These are phyloP conservation scores for Coelastrella sp. DNA, from an alignment of 139 green algal genomes.

Conservation along the genomic window DNA sequence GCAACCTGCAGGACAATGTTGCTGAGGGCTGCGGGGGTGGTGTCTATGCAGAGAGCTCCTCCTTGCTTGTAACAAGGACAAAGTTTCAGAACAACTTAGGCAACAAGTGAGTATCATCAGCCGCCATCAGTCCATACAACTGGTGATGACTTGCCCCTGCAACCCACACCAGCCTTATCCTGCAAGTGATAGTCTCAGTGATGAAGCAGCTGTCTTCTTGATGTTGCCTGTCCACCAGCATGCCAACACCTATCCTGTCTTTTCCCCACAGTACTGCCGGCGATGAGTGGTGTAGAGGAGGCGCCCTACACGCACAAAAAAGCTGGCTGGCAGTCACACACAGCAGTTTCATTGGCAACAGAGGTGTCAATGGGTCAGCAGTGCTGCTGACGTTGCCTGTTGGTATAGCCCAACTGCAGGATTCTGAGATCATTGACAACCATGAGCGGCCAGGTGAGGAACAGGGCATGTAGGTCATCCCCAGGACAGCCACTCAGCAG, in stretches of 20 bases:
- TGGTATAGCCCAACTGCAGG: conserved; percentile 10
- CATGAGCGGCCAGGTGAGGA: neutral
- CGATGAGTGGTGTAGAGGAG: conserved; percentile 16
- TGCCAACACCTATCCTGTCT: no score
- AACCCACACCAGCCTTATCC: neutral
- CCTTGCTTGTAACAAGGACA: neutral
- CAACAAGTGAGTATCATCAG: conserved; percentile 18
- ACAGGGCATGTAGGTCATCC: neutral
- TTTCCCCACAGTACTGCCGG: conserved; percentile 15
- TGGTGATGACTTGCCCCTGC: no score
- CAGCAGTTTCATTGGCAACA: conserved; percentile 2
- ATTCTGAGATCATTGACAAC: neutral
- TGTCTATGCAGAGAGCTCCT: neutral
- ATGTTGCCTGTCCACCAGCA: no score
- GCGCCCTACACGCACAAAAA: conserved; percentile 7
- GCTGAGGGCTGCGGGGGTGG: conserved; percentile 13
- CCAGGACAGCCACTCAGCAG: no score
- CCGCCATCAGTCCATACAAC: neutral
- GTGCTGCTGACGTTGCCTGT: conserved; percentile 4
- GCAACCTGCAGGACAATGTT: neutral
- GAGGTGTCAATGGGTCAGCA: conserved; percentile 17
- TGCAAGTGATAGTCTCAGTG: no score
- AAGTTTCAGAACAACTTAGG: conserved; percentile 8
- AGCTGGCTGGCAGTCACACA: conserved; percentile 11
- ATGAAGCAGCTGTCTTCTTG: no score